A percentile compares a stretch with the other conserved stretches of the same genome.
Conservation (phyloP, 176 grass and related monocot genomes). For the Aegilops speltoides region DNA sequence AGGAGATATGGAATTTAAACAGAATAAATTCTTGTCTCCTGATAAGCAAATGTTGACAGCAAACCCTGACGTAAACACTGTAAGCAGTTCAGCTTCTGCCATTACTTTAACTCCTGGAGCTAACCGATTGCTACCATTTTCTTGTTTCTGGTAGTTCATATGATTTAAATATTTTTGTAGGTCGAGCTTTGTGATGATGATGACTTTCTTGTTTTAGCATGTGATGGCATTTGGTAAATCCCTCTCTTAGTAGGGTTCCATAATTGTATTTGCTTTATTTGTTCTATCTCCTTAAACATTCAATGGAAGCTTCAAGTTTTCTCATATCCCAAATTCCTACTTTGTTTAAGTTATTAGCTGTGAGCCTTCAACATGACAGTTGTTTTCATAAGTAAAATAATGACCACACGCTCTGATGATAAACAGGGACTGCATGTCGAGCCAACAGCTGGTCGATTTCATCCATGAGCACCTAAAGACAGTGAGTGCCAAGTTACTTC, state of each 20-base stretch:
- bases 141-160: not conserved
- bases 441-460: slow-evolving; percentile 87
- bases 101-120: not conserved
- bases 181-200: slow-evolving; percentile 92
- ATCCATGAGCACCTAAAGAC: slow-evolving; percentile 70
- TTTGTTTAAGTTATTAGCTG: not conserved
- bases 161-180: slow-evolving; percentile 40
- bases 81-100: slow-evolving; percentile 38
- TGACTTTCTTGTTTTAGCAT: slow-evolving; percentile 90
- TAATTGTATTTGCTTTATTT: not conserved
- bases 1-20: slow-evolving; percentile 96
- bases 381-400: not conserved
- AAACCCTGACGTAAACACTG: slow-evolving; percentile 75
- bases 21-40: slow-evolving; percentile 84
- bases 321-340: not conserved
- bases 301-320: not conserved
- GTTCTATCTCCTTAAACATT: not conserved
- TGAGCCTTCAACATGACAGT: not conserved
- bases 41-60: slow-evolving; percentile 93
- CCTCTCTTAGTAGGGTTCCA: not conserved
- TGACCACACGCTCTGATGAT: not conserved
- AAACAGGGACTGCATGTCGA: slow-evolving; percentile 92
- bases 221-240: slow-evolving; percentile 94
- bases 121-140: slow-evolving; percentile 21
- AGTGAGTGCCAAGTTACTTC: slow-evolving; percentile 46